These are phyloP conservation scores for Aspergillus carbonarius DNA, from an alignment of 2,329 filamentous ascomycete species.

Conservation along the genomic window DNA sequence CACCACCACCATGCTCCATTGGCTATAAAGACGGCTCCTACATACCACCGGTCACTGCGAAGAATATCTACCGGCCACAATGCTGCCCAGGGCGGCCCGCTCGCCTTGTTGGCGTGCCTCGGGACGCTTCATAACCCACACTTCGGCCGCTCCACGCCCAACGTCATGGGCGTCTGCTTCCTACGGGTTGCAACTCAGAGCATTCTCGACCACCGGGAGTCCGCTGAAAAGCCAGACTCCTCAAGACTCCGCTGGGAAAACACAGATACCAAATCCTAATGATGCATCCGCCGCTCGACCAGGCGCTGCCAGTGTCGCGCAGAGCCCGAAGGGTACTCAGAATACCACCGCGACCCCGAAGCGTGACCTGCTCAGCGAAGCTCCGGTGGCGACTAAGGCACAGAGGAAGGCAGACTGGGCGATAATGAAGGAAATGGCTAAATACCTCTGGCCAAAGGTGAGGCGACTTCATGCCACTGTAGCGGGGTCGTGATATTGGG, in stretches of 20 bases:
- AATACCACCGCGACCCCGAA: constrained; percentile 35
- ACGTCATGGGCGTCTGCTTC: constrained; percentile 22
- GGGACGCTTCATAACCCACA: constrained; percentile 26
- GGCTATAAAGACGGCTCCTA: constrained; percentile 6
- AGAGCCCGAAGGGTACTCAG: constrained; percentile 22
- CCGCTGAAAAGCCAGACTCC: constrained; percentile 24
- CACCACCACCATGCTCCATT: constrained; percentile 25
- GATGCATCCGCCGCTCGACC: constrained; percentile 19
- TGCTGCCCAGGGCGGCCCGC: constrained; percentile 41
- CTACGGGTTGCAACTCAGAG: constrained; percentile 28
- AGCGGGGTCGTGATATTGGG: constrained; percentile 3
- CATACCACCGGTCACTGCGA: constrained; percentile 5
- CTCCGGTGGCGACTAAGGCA: constrained; percentile 70
- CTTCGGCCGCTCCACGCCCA: constrained; percentile 25
- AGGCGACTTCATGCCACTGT: constrained; percentile 4
- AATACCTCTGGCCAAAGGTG: constrained; percentile 90
- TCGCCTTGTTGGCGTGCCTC: constrained; percentile 35
- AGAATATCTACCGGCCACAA: constrained; percentile 21
- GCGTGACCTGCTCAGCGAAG: constrained; percentile 63
- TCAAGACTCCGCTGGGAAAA: constrained; percentile 16
- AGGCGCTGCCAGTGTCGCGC: constrained; percentile 19
- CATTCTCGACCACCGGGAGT: constrained; percentile 28
- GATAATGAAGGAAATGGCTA: constrained; percentile 96
- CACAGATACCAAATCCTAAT: constrained; percentile 12
- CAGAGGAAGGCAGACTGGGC: constrained; percentile 98